These are phyloP conservation scores for Cladophialophora immunda DNA, from an alignment of 2,329 filamentous ascomycete species.

Conservation along the genomic window DNA sequence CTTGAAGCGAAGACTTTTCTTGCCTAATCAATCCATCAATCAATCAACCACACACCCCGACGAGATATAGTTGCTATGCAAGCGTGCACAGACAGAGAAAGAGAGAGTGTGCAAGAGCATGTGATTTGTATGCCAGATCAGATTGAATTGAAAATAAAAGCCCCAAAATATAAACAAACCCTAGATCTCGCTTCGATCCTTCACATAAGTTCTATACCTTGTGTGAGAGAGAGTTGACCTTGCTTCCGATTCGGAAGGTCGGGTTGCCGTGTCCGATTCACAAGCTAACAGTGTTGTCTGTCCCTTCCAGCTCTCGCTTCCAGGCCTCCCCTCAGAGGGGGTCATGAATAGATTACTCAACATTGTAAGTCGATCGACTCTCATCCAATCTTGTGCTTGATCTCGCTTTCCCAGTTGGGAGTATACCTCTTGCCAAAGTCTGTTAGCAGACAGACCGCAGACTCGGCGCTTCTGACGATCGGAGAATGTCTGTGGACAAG, in stretches of 20 bases:
- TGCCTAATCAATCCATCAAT: not conserved
- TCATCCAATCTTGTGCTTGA: not conserved
- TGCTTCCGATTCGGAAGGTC: too few relatives aligned
- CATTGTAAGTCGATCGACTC: not conserved
- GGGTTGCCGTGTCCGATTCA: too few relatives aligned
- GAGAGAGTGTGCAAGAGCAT: not conserved
- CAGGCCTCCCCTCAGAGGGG: too few relatives aligned
- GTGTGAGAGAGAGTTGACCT: too few relatives aligned
- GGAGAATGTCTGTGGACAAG: not conserved
- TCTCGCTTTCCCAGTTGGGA: too few relatives aligned
- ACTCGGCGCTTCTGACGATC: not conserved
- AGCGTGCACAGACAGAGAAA: not conserved
- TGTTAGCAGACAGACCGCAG: not conserved
- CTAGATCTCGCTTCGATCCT: not conserved
- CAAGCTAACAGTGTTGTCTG: too few relatives aligned
- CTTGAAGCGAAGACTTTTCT: not conserved
- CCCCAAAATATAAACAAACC: too few relatives aligned
- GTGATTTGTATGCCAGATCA: not conserved
- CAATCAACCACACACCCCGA: not conserved
- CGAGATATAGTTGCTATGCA: not conserved
- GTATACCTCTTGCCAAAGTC: not conserved
- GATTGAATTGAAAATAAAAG: not conserved
- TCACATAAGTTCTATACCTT: too few relatives aligned
- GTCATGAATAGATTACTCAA: not conserved
- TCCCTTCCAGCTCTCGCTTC: too few relatives aligned